These are phyloP conservation scores for Termitomyces sp. DNA, from an alignment of 768 basidiomycete species.

Conservation along the genomic window DNA sequence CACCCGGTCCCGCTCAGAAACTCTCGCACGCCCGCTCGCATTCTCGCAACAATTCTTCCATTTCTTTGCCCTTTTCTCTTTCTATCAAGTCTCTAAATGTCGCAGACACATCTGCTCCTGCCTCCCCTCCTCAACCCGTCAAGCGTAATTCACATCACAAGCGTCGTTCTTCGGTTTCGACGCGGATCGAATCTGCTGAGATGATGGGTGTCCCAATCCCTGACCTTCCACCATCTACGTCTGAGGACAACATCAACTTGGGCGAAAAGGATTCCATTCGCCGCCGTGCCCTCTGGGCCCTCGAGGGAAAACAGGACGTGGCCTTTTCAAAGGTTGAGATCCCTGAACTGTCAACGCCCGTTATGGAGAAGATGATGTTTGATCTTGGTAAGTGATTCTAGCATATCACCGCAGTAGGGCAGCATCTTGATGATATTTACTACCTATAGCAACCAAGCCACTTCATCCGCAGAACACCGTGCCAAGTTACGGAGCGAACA, in stretches of 20 bases:
- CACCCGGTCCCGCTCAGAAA: slow-evolving; percentile 30
- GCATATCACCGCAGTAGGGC: slow-evolving; percentile 3
- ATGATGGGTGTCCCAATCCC: slow-evolving; percentile 80
- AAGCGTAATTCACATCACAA: slow-evolving; percentile 80
- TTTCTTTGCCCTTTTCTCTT: slow-evolving; percentile 37
- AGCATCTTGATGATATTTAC: slow-evolving; percentile 4
- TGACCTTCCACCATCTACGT: slow-evolving; percentile 51
- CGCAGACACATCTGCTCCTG: slow-evolving; percentile 27
- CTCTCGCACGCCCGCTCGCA: slow-evolving; percentile 62
- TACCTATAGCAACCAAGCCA: slow-evolving; percentile 48
- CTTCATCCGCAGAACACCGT: slow-evolving; percentile 48
- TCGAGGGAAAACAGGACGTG: slow-evolving; percentile 78
- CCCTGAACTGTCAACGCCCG: slow-evolving; percentile 64
- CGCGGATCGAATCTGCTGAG: slow-evolving; percentile 84
- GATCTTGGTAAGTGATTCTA: slow-evolving; percentile 55
- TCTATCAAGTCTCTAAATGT: slow-evolving; percentile 31
- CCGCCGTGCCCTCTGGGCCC: slow-evolving; percentile 75
- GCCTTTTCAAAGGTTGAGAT: slow-evolving; percentile 77
- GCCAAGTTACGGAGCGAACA: slow-evolving; percentile 31
- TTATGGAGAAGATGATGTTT: slow-evolving; percentile 48
- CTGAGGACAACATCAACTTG: slow-evolving; percentile 63
- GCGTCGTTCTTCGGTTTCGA: slow-evolving; percentile 84
- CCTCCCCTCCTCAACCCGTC: slow-evolving; percentile 27
- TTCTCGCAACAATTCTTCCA: slow-evolving; percentile 59
- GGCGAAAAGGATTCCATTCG: slow-evolving; percentile 77